These are phyloP conservation scores for Venturia asperata DNA, from an alignment of 2,329 filamentous ascomycete species.

Conservation along the genomic window DNA sequence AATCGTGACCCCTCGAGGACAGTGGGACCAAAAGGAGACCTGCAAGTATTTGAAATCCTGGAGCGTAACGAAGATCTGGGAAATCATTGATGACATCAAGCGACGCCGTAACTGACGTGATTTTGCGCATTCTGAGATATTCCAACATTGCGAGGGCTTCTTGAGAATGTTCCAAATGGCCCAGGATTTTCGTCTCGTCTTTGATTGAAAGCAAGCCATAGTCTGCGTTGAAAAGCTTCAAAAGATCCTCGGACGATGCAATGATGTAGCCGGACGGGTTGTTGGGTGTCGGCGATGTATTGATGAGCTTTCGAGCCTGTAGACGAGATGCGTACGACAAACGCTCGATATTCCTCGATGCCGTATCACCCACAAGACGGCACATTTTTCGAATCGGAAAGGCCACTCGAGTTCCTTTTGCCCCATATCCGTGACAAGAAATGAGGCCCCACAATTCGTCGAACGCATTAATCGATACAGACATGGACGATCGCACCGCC, in stretches of 20 bases:
- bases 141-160: conserved; percentile 79
- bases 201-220: conserved; percentile 77
- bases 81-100: conserved; percentile 72
- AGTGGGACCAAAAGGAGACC: conserved; percentile 77
- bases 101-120: conserved; percentile 69
- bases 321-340: conserved; percentile 78
- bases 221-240: conserved; percentile 80
- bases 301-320: conserved; percentile 81
- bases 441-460: conserved; percentile 82
- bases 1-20: conserved; percentile 67
- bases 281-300: conserved; percentile 69
- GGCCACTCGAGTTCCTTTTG: conserved; percentile 76
- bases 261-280: conserved; percentile 88
- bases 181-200: conserved; percentile 83
- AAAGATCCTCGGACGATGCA: conserved; percentile 75
- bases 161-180: conserved; percentile 65
- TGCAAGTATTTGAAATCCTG: conserved; percentile 70
- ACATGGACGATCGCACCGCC: conserved; percentile 91
- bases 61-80: conserved; percentile 69
- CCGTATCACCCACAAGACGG: conserved; percentile 75
- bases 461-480: conserved; percentile 83
- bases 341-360: conserved; percentile 79
- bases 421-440: conserved; percentile 74
- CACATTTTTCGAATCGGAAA: conserved; percentile 93
- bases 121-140: conserved; percentile 68